Base-by-base conservation (phyloP, 2,329 filamentous ascomycete genomes). In the Calonectria honghensis region DNA sequence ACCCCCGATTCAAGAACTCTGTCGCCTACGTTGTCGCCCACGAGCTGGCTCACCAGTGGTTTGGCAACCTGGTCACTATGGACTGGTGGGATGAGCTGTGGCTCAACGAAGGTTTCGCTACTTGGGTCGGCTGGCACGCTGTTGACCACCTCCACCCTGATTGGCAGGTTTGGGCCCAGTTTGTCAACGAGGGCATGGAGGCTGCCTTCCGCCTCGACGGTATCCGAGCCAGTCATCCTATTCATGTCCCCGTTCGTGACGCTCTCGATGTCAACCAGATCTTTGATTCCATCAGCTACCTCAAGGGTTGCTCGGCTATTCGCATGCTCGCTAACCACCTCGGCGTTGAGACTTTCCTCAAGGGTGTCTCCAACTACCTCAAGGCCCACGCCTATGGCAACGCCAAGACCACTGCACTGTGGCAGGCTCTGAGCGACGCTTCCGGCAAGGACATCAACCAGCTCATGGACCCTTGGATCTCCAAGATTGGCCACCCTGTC, bases 21-120 rank as follows among this genome's bases (percentile, higher is more conserved):
- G 94, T 99, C 77, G 97, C 97, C 39, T 98, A 99, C 82, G 96
- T 98, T 72, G 96, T 98, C 66, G 96, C 97, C n/a, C 97, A 99
- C 86, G 97, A 99, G 85, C 90, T 99, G 76, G 97, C 96, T 71
- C 96, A 98, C 83, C 96, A 98, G 87, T 98, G 96, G 96, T 98
- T 98, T 80, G 96, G 96, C 48, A 97, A 98, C 84, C 90, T 98
- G 14, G 96, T 98, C 54, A 98, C 96, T 7, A 98, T 98, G 96
- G 95, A 98, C 84, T 98, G 96, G 95, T 97, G 95, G 95, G 95
- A 94, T 83, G 94, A 97, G 87, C 90, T 97, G 51, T 98, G 96
- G 96, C 90, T 98, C 68, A 98, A 98, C 82, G 96, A 98, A 86
- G 96, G 96, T 16, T 99, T 99, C 83, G 97, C 97, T 52, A 99